phyloP scores from a whole-genome alignment of 2,329 filamentous ascomycete genomes.

The Colletotrichum orbiculare region DNA sequence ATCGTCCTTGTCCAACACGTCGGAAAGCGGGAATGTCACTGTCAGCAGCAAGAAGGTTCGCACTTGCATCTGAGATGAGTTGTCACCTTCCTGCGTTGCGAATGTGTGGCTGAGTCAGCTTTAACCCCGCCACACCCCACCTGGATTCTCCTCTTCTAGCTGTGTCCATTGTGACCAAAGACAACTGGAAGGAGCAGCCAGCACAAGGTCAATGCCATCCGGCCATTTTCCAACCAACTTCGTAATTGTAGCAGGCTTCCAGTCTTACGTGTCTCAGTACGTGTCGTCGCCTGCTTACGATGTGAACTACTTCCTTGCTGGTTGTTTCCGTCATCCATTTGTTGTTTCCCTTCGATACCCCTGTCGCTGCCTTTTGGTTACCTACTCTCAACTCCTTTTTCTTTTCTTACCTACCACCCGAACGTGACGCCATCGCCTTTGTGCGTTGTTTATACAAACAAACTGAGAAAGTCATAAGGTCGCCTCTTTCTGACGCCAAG shows the following conservation, averaged over 20 bases:
- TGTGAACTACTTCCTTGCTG: conserved; percentile 14
- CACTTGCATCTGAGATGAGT: not conserved
- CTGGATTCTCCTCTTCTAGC: not conserved
- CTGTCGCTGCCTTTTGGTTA: conserved; percentile 1
- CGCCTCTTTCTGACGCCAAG: not conserved
- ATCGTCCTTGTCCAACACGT: not conserved
- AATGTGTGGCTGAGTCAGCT: conserved; percentile 21
- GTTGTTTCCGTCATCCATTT: not conserved
- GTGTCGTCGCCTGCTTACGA: conserved; percentile 25
- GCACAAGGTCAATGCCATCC: conserved; percentile 6
- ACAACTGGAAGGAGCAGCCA: too few relatives aligned
- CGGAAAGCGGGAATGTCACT: conserved; percentile 14
- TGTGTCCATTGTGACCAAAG: too few relatives aligned
- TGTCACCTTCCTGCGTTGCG: not conserved
- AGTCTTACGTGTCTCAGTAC: conserved; percentile 33
- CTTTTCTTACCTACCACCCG: not conserved
- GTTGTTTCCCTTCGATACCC: conserved; percentile 10
- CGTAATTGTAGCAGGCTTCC: conserved; percentile 26
- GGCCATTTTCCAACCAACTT: conserved; percentile 1
- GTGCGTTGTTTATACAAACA: not conserved
- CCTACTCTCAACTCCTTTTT: not conserved
- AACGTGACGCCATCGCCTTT: not conserved
- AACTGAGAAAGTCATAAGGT: not conserved
- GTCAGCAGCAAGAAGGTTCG: not conserved
- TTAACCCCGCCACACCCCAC: conserved; percentile 23